phyloP scores from a whole-genome alignment of 2,329 filamentous ascomycete species.

The Lachnellula hyalina region DNA sequence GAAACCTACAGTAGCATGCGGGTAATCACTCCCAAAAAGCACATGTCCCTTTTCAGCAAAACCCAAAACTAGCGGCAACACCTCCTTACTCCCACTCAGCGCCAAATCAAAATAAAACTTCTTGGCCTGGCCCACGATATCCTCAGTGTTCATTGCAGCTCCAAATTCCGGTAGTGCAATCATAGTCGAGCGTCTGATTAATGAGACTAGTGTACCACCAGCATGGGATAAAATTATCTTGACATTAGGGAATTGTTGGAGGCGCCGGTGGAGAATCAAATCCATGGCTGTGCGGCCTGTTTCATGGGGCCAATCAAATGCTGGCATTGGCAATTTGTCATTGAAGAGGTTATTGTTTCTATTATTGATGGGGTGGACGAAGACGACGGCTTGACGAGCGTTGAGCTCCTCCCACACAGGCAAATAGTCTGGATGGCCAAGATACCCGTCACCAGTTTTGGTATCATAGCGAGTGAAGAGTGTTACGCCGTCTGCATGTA shows the following conservation, averaged over 20 bases:
- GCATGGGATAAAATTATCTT: too few species aligned
- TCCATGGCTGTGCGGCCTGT: too few species aligned
- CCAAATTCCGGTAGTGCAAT: too few species aligned
- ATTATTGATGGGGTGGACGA: constrained; percentile 41
- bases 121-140: not conserved
- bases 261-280: too few species aligned
- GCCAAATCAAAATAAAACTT: constrained; percentile 2
- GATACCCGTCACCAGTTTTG: constrained; percentile 36
- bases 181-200: too few species aligned
- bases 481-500: constrained; percentile 42
- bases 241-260: too few species aligned
- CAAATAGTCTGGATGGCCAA: constrained; percentile 38
- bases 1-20: not conserved
- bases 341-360: constrained; percentile 34
- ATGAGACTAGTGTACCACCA: too few species aligned
- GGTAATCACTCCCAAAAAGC: constrained; percentile 1
- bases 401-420: constrained; percentile 42
- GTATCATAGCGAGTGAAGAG: constrained; percentile 42
- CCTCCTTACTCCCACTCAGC: not conserved
- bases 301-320: too few species aligned
- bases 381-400: constrained; percentile 37
- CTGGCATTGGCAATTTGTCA: constrained; percentile 32
- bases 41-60: constrained; percentile 1
- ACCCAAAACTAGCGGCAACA: not conserved
- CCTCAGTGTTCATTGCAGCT: too few species aligned